Evolutionary conservation across 176 grass and related monocot species (phyloP), one percentile per base, ranked within the genome.

Genomic region (Ampelocalamus luodianensis): DNA sequence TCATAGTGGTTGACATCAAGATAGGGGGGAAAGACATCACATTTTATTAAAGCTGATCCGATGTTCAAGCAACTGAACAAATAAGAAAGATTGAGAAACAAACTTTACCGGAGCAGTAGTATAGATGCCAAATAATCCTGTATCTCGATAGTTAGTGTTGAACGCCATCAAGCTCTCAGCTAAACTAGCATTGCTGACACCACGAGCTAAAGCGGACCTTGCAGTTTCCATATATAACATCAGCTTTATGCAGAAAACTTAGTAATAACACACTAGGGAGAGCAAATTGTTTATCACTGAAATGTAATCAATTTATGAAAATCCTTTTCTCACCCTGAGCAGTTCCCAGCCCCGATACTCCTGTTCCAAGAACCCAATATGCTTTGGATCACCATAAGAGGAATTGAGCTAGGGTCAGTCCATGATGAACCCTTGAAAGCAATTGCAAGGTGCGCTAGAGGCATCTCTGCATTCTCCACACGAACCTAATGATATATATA

Each of bases 301-400:
- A 84, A 58, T 12, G 38, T 26, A 69, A 65, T 38, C 37, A 74
- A 76, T 17, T 10, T 63, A 74, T 38, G 38, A 26, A 65, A 74
- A 79, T 34, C 27, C 14, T 68, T 70, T 10, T 48, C 89, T 90
- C 85, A 99, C 96, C 96, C 96, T 79, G 96, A 94, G 78, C 91
- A 93, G 83, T 88, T 94, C 78, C 91, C 93, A 65, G 92, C 74
- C 18, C 96, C 90, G 49, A 86, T 37, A 20, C 36, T 95, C 74
- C 80, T 94, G 71, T 92, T 89, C 96, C 96, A 99, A 85, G 88
- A 84, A 76, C 96, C 93, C 76, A 99, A 72, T 85, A 99, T 88
- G 77, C 93, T 94, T 83, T 96, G 96, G 71, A 95, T 83, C 78
- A 99, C 93, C 93, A 99, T 99, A 85, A 99, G 91, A 72, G 96